phyloP scores from a whole-genome alignment of 805 yeast genomes.

The Debaryomyces prosopidis region DNA sequence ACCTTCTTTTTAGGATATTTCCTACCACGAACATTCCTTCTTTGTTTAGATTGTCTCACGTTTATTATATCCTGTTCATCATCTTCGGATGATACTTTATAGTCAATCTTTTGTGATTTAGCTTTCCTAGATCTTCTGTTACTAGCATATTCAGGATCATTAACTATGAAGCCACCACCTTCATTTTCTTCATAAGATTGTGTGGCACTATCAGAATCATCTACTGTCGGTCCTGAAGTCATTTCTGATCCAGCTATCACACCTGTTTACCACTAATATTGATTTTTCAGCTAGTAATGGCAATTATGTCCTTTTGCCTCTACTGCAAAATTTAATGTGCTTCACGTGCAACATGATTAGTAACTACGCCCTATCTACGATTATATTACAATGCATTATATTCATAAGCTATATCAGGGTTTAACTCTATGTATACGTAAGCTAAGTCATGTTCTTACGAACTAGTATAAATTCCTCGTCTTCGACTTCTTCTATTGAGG shows the following conservation, averaged over 20 bases:
- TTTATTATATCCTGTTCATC: slow-evolving; percentile 11
- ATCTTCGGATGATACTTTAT: slow-evolving; percentile 26
- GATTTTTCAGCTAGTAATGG: neutral
- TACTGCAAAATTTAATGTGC: neutral
- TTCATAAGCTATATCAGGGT: neutral
- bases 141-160: slow-evolving; percentile 32
- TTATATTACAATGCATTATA: neutral
- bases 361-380: neutral
- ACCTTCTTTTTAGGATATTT: slow-evolving; percentile 4
- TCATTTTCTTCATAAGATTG: slow-evolving; percentile 4
- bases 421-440: too few relatives aligned
- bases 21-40: slow-evolving; percentile 8
- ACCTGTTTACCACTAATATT: neutral
- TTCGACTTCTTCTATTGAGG: slow-evolving; percentile 28
- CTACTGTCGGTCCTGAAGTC: neutral
- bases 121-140: slow-evolving; percentile 15
- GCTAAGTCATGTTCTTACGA: slow-evolving; percentile 12
- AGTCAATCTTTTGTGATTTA: slow-evolving; percentile 16
- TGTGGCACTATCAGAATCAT: neutral
- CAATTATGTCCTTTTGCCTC: neutral
- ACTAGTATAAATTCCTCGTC: slow-evolving; percentile 29
- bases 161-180: slow-evolving; percentile 45
- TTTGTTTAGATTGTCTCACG: neutral
- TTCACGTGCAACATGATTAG: slow-evolving; percentile 1
- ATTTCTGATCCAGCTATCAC: neutral